phyloP scores from a whole-genome alignment of 2,329 filamentous ascomycete species.

The Talaromyces sp. region DNA sequence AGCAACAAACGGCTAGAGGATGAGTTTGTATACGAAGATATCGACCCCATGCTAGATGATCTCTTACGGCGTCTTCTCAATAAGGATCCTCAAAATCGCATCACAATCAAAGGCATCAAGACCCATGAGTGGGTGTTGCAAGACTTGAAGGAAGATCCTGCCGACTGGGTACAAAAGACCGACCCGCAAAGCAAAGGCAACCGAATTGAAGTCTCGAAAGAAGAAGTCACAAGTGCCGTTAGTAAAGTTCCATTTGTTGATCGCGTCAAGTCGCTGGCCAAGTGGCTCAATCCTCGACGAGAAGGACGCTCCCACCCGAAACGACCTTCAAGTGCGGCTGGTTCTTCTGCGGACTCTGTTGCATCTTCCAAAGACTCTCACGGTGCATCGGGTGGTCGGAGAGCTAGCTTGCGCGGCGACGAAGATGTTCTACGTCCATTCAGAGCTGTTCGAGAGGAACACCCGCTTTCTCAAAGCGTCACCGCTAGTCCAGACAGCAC shows the following conservation, averaged over 20 bases:
- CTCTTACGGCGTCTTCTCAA: slow-evolving; percentile 73
- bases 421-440: slow-evolving; percentile 54
- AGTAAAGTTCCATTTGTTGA: slow-evolving; percentile 85
- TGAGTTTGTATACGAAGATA: slow-evolving; percentile 77
- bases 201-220: slow-evolving; percentile 87
- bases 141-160: slow-evolving; percentile 65
- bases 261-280: slow-evolving; percentile 74
- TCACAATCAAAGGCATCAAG: slow-evolving; percentile 87
- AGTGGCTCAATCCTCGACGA: slow-evolving; percentile 51
- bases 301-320: slow-evolving; percentile 38
- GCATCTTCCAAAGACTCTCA: slow-evolving; percentile 53
- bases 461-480: slow-evolving; percentile 72
- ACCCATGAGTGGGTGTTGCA: slow-evolving; percentile 86
- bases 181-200: slow-evolving; percentile 79
- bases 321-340: slow-evolving; percentile 54
- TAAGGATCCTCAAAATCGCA: slow-evolving; percentile 86
- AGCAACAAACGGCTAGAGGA: slow-evolving; percentile 71
- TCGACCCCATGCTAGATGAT: slow-evolving; percentile 76
- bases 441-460: slow-evolving; percentile 55
- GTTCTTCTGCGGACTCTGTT: slow-evolving; percentile 53
- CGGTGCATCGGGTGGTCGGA: slow-evolving; percentile 47
- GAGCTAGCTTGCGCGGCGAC: slow-evolving; percentile 57
- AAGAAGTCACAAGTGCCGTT: slow-evolving; percentile 85
- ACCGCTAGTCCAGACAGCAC: slow-evolving; percentile 62
- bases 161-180: slow-evolving; percentile 88